Evolutionary conservation across 2,329 filamentous ascomycete species (phyloP), one percentile per base, ranked within the genome.

Genomic region (Neonectria ditissima): DNA sequence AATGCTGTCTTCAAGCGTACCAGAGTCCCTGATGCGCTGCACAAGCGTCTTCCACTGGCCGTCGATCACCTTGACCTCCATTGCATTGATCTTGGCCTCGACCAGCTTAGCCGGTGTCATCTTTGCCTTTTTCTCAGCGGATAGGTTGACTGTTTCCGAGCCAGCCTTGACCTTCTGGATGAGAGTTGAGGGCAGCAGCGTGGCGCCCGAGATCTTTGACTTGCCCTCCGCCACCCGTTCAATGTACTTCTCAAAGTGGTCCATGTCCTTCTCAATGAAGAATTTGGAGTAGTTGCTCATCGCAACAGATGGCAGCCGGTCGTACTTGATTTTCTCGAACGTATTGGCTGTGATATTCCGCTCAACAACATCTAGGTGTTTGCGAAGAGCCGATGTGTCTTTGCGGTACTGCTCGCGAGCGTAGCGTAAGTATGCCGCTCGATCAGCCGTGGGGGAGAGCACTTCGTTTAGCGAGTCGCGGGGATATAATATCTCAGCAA

Each of bases 21-120:
- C 87, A 2, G 82, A 84, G 63, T 88, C 84, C 52, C 81, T 83
- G 73, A 89, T 82, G 2, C 86, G 82, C 73, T 86, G 78, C n/a
- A 89, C 85, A 0, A 89, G 77, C 0, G 83, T 77, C 9, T 84
- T 84, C 87, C 87, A 89, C 69, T 89, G 86, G 0, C 78, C 81
- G 57, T 86, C 78, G 3, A 80, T 37, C 2, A 83, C 78, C 56
- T 82, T 80, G 28, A 54, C 28, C 24, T 78, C 64, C 2, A 84
- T 73, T 6, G 73, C 62, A 0, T 50, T 45, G 2, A 77, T 67
- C 67, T 79, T 80, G 5, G 65, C 59, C 9, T 74, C 61, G 5
- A 80, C 47, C 10, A 76, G 48, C 5, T 66, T n/a, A 13, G 41
- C 41, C 3, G 59, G 41, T 22, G 45, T 18, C 69, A 34, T 9